A percentile compares a stretch with the other conserved stretches of the same genome.
Conservation (phyloP, 2,329 filamentous ascomycete genomes). For the Sclerotinia borealis region DNA sequence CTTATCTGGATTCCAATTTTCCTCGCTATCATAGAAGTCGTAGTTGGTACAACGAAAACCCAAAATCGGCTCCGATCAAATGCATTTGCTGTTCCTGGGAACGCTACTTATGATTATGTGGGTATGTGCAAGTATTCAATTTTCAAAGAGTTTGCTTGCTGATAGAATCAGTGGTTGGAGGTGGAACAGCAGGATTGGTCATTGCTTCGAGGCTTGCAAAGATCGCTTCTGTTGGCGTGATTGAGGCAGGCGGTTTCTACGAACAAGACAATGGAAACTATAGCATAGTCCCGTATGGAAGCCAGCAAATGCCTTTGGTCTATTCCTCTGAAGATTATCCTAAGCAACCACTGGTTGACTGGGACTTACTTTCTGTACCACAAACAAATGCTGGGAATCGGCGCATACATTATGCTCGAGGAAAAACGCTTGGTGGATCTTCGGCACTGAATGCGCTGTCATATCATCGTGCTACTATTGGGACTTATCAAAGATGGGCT, state of each 20-base stretch:
- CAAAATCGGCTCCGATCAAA: constrained; percentile 10
- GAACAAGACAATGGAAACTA: constrained; percentile 8
- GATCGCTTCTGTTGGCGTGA: constrained; percentile 13
- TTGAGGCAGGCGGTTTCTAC: constrained; percentile 19
- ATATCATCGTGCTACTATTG: constrained; percentile 11
- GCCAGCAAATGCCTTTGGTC: constrained; percentile 1
- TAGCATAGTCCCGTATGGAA: not conserved
- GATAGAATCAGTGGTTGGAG: constrained; percentile 9
- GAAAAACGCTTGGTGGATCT: constrained; percentile 33
- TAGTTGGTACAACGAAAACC: not conserved
- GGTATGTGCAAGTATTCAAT: not conserved
- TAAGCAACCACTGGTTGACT: constrained; percentile 14
- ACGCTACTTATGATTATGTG: constrained; percentile 37
- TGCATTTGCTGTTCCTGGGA: constrained; percentile 19
- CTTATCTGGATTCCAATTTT: not conserved
- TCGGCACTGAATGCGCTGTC: constrained; percentile 15
- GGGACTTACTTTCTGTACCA: constrained; percentile 14
- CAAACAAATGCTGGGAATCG: constrained; percentile 16
- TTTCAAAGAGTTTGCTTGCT: not conserved
- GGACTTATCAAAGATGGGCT: constrained; percentile 39
- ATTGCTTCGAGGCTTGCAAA: constrained; percentile 17
- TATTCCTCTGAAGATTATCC: not conserved
- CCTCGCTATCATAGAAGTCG: not conserved
- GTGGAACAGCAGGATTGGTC: constrained; percentile 17
- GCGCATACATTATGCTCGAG: constrained; percentile 27